A percentile compares a stretch with the other conserved stretches of the same genome.
phyloP scores from a whole-genome alignment of 805 yeast genomes.

The Blastobotrys muscicola region DNA sequence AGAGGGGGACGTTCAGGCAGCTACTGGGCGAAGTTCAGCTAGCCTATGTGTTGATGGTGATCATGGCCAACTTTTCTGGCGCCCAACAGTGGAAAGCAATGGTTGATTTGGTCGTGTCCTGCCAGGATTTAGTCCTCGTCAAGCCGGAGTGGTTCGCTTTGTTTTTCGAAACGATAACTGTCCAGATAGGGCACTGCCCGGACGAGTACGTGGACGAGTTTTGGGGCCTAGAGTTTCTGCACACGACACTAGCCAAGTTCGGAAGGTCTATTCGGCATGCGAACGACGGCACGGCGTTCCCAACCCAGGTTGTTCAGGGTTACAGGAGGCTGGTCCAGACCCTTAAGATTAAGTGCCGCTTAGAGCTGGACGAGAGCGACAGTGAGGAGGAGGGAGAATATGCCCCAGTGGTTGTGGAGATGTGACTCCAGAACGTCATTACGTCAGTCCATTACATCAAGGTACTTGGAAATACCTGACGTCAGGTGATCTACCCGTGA shows the following conservation, averaged over 20 bases:
- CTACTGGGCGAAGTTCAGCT: conserved; percentile 48
- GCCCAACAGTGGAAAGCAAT: conserved; percentile 55
- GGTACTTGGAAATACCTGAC: too few relatives aligned
- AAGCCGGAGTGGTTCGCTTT: conserved; percentile 23
- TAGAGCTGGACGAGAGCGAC: conserved; percentile 1
- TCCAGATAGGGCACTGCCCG: conserved; percentile 36
- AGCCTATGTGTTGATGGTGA: conserved; percentile 37
- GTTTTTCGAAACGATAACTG: conserved; percentile 27
- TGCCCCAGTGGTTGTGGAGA: not conserved
- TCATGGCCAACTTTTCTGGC: conserved; percentile 56
- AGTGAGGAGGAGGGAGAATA: conserved; percentile 9
- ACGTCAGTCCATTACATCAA: too few relatives aligned
- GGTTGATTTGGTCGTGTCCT: conserved; percentile 35
- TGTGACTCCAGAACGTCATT: too few relatives aligned
- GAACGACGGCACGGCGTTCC: too few relatives aligned
- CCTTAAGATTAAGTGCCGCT: conserved; percentile 1
- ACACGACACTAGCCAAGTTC: conserved; percentile 1
- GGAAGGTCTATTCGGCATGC: not conserved
- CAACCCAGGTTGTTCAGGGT: not conserved
- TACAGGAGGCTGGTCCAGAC: not conserved
- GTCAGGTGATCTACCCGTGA: too few relatives aligned
- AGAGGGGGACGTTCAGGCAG: conserved; percentile 19
- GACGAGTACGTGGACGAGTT: conserved; percentile 35
- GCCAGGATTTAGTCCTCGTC: conserved; percentile 23
- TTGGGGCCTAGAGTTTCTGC: conserved; percentile 19